Conservation (phyloP, 2,329 filamentous ascomycete species). For the Talaromyces sp. region DNA sequence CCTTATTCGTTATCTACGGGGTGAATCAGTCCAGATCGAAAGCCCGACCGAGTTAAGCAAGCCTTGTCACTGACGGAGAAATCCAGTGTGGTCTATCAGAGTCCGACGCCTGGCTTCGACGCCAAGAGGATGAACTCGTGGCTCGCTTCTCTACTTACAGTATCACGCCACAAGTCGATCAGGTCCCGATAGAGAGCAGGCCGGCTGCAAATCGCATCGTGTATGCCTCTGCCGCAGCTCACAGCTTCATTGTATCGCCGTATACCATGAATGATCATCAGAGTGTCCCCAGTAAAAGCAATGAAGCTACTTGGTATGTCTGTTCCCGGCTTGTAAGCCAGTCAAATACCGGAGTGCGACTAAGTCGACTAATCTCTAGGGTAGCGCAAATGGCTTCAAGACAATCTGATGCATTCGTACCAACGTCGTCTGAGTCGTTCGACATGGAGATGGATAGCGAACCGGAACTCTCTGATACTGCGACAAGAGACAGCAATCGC, state of each 20-base stretch:
- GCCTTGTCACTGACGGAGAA: not conserved
- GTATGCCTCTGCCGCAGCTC: slow-evolving; percentile 17
- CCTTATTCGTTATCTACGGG: not conserved
- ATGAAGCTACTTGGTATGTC: slow-evolving; percentile 7
- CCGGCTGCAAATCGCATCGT: slow-evolving; percentile 8
- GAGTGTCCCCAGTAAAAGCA: not conserved
- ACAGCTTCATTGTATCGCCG: slow-evolving; percentile 16
- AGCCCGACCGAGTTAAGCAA: not conserved
- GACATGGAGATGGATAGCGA: slow-evolving; percentile 14
- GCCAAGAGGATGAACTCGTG: slow-evolving; percentile 17
- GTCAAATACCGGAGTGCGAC: not conserved
- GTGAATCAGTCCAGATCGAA: too few species aligned
- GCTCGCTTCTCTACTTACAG: slow-evolving; percentile 16
- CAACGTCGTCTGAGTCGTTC: not conserved
- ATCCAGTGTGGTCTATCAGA: slow-evolving; percentile 16
- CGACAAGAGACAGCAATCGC: slow-evolving; percentile 10
- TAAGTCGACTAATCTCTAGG: slow-evolving; percentile 7
- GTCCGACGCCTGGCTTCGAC: slow-evolving; percentile 15
- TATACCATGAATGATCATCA: not conserved
- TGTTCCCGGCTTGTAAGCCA: not conserved
- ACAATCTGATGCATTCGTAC: not conserved
- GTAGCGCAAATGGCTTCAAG: not conserved
- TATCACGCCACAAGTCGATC: slow-evolving; percentile 7
- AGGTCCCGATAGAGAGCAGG: not conserved
- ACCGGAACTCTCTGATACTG: slow-evolving; percentile 1